phyloP scores from a whole-genome alignment of 306 rosid species.

The Leucaena leucocephala region DNA sequence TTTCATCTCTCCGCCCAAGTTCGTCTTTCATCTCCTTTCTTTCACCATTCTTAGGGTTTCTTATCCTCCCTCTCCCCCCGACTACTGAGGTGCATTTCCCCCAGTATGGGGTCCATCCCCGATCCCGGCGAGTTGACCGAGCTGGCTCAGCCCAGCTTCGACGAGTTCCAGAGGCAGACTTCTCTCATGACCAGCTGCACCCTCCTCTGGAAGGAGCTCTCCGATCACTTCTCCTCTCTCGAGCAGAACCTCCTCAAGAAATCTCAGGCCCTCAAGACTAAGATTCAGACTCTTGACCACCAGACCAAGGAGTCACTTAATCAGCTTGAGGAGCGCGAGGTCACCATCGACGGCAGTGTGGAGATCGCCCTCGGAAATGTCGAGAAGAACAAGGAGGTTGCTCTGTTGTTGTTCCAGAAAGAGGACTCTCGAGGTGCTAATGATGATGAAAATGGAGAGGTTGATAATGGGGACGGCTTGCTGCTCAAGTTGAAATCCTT shows the following conservation, averaged over 20 bases:
- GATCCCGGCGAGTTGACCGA: constrained; percentile 97
- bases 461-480: constrained; percentile 75
- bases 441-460: constrained; percentile 75
- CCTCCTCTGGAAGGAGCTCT: constrained; percentile 94
- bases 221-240: constrained; percentile 82
- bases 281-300: constrained; percentile 62
- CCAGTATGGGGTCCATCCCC: constrained; percentile 90
- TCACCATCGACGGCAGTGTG: constrained; percentile 61
- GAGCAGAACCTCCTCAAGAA: constrained; percentile 75
- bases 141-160: constrained; percentile 78
- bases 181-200: constrained; percentile 98
- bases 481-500: constrained; percentile 60
- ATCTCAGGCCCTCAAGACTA: constrained; percentile 69
- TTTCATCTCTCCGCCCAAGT: constrained; percentile 18
- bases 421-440: constrained; percentile 11
- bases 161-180: constrained; percentile 91
- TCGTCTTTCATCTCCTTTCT: neutral
- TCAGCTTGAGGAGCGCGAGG: constrained; percentile 81
- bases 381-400: constrained; percentile 62
- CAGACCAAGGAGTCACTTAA: constrained; percentile 66
- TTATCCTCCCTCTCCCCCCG: constrained; percentile 16
- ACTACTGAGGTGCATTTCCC: constrained; percentile 24
- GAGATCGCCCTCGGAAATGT: constrained; percentile 76
- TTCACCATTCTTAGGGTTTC: constrained; percentile 44
- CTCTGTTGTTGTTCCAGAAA: constrained; percentile 47